A percentile compares a stretch with the other conserved stretches of the same genome.
Evolutionary conservation across 768 basidiomycete genomes (phyloP).

Genomic region (Tricholomella constricta): DNA sequence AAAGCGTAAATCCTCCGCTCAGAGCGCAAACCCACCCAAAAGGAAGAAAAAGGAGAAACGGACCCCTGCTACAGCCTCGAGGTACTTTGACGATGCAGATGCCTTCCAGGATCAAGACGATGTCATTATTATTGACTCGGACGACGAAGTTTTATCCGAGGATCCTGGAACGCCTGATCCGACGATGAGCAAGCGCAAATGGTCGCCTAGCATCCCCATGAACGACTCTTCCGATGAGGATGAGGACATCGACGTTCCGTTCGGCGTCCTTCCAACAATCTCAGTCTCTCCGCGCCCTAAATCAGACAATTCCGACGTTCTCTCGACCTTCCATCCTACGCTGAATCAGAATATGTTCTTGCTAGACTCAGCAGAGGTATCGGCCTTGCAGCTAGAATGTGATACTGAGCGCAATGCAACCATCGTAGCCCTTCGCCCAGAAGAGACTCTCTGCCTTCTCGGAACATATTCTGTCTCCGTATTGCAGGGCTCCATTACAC

Average conservation of each 20-base stretch:
- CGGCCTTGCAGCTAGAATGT: conserved; percentile 27
- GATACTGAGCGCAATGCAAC: conserved; percentile 19
- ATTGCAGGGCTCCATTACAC: conserved; percentile 57
- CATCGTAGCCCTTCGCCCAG: conserved; percentile 45
- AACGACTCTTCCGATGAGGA: conserved; percentile 53
- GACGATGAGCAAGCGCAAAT: conserved; percentile 37
- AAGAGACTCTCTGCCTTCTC: conserved; percentile 63
- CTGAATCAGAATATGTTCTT: conserved; percentile 46
- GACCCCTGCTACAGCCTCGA: conserved; percentile 9
- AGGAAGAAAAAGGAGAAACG: conserved; percentile 26
- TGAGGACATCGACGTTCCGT: conserved; percentile 27
- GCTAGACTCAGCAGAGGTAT: conserved; percentile 42
- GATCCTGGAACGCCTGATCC: conserved; percentile 17
- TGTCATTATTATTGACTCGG: conserved; percentile 39
- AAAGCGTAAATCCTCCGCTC: conserved; percentile 47
- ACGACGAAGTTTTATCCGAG: conserved; percentile 33
- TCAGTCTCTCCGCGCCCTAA: conserved; percentile 10
- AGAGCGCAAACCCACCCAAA: conserved; percentile 20
- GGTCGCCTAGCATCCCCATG: conserved; percentile 61
- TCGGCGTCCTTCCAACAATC: conserved; percentile 18
- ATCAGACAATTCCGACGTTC: conserved; percentile 17
- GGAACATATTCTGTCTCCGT: conserved; percentile 67
- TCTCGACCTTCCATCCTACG: conserved; percentile 55
- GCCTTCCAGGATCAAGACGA: conserved; percentile 38
- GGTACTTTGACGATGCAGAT: conserved; percentile 37